Conservation (phyloP, 257 asterid species). For the Przewalskia tangutica region DNA sequence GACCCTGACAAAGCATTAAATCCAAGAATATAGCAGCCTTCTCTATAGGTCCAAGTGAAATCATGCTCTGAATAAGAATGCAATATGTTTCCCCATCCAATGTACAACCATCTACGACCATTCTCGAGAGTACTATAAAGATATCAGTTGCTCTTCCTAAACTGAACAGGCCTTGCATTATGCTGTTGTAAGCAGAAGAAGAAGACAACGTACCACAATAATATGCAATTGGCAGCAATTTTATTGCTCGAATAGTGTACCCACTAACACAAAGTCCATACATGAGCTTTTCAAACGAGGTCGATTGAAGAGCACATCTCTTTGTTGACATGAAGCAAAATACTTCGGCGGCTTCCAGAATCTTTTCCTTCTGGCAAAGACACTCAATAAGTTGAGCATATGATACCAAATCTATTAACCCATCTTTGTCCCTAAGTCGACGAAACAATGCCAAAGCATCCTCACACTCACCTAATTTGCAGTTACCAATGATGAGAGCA, state of each 20-base stretch:
- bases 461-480: conserved; percentile 32
- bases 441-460: conserved; percentile 41
- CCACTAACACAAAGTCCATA: conserved; percentile 35
- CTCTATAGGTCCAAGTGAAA: conserved; percentile 13
- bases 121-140: conserved; percentile 36
- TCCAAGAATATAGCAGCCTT: conserved; percentile 30
- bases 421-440: conserved; percentile 23
- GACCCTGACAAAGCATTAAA: conserved; percentile 41
- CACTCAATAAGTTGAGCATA: conserved; percentile 44
- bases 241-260: conserved; percentile 30
- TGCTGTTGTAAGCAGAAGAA: conserved; percentile 27
- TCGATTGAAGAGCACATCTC: conserved; percentile 25
- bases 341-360: conserved; percentile 43
- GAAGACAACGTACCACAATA: conserved; percentile 21
- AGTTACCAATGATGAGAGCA: conserved; percentile 55
- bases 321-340: conserved; percentile 50
- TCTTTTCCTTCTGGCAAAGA: conserved; percentile 34
- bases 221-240: conserved; percentile 30
- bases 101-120: conserved; percentile 44
- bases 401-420: conserved; percentile 48
- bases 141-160: conserved; percentile 18
- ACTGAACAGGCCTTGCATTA: conserved; percentile 39
- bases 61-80: conserved; percentile 35
- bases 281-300: conserved; percentile 36
- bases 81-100: conserved; percentile 43